phyloP scores from a whole-genome alignment of 2,329 filamentous ascomycete genomes.

The Venturia nashicola region DNA sequence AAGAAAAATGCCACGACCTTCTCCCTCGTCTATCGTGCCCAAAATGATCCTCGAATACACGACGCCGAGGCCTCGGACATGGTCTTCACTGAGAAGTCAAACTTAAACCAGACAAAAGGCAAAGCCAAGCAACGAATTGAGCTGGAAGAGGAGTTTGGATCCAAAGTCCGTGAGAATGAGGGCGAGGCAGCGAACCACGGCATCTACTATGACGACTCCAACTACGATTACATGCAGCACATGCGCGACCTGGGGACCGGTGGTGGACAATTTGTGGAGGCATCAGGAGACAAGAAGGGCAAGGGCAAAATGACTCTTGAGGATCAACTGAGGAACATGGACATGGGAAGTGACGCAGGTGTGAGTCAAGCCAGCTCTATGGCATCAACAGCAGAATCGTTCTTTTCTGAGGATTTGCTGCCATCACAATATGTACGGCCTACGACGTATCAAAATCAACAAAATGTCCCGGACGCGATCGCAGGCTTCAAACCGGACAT shows the following conservation, averaged over 20 bases:
- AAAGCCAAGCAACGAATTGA: conserved; percentile 60
- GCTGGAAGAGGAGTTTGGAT: conserved; percentile 61
- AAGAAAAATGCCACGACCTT: conserved; percentile 92
- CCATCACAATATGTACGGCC: conserved; percentile 59
- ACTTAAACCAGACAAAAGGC: conserved; percentile 14
- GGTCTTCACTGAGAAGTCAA: conserved; percentile 60
- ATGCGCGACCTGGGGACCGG: conserved; percentile 66
- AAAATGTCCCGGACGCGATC: conserved; percentile 82
- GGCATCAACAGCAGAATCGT: conserved; percentile 26
- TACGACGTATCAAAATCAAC: conserved; percentile 71
- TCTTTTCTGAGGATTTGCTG: conserved; percentile 63
- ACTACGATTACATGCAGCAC: conserved; percentile 99
- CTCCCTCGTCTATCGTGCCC: conserved; percentile 85
- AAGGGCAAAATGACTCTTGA: conserved; percentile 57
- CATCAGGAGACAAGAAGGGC: conserved; percentile 41
- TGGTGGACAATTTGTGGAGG: conserved; percentile 71
- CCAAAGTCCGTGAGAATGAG: conserved; percentile 70
- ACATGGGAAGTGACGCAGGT: conserved; percentile 32
- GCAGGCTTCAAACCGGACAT: conserved; percentile 95
- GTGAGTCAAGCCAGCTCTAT: conserved; percentile 27
- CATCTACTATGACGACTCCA: conserved; percentile 86
- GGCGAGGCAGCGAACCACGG: conserved; percentile 92
- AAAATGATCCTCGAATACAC: conserved; percentile 95
- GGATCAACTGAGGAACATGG: conserved; percentile 58
- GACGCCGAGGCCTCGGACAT: conserved; percentile 79